Base-by-base conservation (phyloP, 202 grass and related monocot genomes). In the Schoenoplectus triqueter region DNA sequence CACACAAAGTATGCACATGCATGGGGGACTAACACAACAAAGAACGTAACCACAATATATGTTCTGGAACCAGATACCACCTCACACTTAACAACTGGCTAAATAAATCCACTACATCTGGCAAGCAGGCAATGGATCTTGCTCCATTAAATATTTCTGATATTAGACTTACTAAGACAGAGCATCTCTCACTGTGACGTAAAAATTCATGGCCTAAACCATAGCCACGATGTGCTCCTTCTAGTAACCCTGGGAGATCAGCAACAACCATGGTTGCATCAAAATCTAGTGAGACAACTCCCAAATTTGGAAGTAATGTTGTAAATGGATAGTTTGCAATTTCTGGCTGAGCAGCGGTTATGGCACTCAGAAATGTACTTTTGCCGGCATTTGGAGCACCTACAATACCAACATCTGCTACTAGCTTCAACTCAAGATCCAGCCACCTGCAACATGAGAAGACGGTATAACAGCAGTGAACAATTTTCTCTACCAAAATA, bases 271-370 rank as follows among this genome's bases (percentile, higher is more conserved):
- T 98, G 46, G 92, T 95, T 73, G 91, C 92, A 93, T 95, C 92
- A 88, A 93, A 95, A 80, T 95, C 92, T 56, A 95, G 86, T 73
- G 92, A 93, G 80, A 98, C 95, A n/a, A 98, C 95, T 71, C 92
- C 92, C 87, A 98, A 87, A 86, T 98, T 98, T 71, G 95, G 95
- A 64, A 98, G 91, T 56, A 98, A 89, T 46, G 92, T 98, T n/a
- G 95, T 98, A 73, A 98, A 98, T 18, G 95, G 92, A 82, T 98
- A 98, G 88, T 92, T 98, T 66, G 95, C 95, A 84, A 98, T 98
- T 55, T 90, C 89, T 90, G 95, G 95, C 42, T 95, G 89, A 64
- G 95, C 95, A 86, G 92, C 95, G 63, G 81, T 93, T 82, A 98
- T 88, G 69, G 85, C 95, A 70, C 91, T 90, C 85, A 98, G 86